Evolutionary conservation across 495 filamentous ascomycete species (phyloP), one percentile per base, ranked within the genome.

Genomic region (Aspergillus carlsbadensis): DNA sequence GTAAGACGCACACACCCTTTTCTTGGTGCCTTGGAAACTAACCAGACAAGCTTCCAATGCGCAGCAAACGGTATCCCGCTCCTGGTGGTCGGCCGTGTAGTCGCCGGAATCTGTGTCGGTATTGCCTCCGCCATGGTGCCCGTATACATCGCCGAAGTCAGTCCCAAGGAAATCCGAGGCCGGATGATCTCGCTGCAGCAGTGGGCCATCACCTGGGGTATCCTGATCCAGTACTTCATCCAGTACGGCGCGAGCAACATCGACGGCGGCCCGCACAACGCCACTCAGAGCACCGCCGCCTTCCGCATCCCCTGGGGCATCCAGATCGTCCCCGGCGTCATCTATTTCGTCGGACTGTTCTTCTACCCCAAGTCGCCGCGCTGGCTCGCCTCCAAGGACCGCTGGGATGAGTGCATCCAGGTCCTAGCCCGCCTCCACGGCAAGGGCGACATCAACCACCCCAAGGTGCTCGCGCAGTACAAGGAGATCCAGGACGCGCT

Each of bases 161-260:
- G 86, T 0, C 88, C 85, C 8, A 85, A 87, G 64, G 82, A 89
- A 58, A 87, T 88, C 52, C 82, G 88, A 41, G 89, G 88, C 18
- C 79, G 87, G n/a, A 78, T 91, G 18, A 84, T 91, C 11, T 82
- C 81, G 17, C 70, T 87, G 3, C 87, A 91, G 67, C 85, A 90
- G 66, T 89, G 87, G 84, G 85, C 87, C 3, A 91, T 91, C 45
- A 90, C 87, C 17, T 92, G 88, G 84, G 85, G 78, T 35, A 85
- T 82, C 34, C 55, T 84, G 41, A 81, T 84, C 50, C 84, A 87
- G 72, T 88, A 81, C 69, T 87, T 87, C 70, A 84, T 90, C 65
- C 56, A 63, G 53, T 63, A 63, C 40, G 61, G 61, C n/a, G 56
- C 61, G 5, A 63, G 61, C 20, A 63, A 65, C 63, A 72, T 78